Evolutionary conservation across 1,139 yeast species (phyloP).

Genomic region (Sugiyamaella xylanicola): DNA sequence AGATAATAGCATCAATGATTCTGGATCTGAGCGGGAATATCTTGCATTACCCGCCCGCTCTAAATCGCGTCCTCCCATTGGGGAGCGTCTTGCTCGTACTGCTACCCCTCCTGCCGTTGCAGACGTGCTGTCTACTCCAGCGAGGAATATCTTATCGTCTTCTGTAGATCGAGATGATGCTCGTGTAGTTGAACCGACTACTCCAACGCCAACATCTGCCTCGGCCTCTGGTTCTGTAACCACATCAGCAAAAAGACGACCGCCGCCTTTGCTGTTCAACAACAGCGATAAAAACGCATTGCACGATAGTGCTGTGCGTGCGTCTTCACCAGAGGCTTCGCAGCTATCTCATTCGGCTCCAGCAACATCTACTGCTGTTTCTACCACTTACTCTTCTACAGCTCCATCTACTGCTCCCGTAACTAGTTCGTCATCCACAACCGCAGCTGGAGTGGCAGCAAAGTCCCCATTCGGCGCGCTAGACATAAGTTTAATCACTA

Average conservation of each 20-base stretch:
- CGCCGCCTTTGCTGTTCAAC: slow-evolving; percentile 19
- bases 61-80: background rate
- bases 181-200: slow-evolving; percentile 1
- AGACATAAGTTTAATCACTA: slow-evolving; percentile 56
- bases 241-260: slow-evolving; percentile 14
- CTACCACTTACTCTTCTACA: background rate
- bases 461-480: slow-evolving; percentile 16
- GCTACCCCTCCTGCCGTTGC: background rate
- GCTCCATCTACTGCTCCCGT: background rate
- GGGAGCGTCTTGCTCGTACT: background rate
- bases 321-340: background rate
- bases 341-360: slow-evolving; percentile 7
- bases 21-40: background rate
- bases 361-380: slow-evolving; percentile 1
- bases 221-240: background rate
- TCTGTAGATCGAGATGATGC: background rate
- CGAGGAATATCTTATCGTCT: no score
- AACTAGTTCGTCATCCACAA: background rate
- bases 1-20: background rate
- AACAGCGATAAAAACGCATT: background rate
- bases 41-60: background rate
- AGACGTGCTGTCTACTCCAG: no score
- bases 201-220: slow-evolving; percentile 3
- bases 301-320: background rate
- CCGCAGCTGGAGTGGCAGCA: background rate